Percentiles rank a stretch among this genome's conserved stretches.
Evolutionary conservation across 768 basidiomycete genomes (phyloP).

Genomic region (Hortiboletus flavorubellus): DNA sequence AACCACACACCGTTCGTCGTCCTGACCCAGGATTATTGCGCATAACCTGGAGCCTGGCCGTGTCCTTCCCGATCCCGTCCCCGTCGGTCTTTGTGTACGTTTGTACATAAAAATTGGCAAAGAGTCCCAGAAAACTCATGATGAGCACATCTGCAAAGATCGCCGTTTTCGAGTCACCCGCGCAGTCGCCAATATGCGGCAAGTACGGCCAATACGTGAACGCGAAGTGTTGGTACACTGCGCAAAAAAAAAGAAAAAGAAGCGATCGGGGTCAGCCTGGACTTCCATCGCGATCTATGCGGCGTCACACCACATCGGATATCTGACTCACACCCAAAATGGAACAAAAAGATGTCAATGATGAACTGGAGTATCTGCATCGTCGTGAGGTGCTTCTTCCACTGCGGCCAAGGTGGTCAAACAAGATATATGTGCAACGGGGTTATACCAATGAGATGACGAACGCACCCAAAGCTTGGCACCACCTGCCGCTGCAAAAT

Average conservation of each 20-base stretch:
- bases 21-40: background rate
- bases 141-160: slow-evolving; percentile 16
- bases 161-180: slow-evolving; percentile 19
- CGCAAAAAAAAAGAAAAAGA: background rate
- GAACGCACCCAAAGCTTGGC: slow-evolving; percentile 22
- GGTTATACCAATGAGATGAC: background rate
- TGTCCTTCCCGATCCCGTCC: background rate
- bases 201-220: slow-evolving; percentile 25
- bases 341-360: slow-evolving; percentile 18
- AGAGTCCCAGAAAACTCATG: slow-evolving; percentile 21
- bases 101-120: slow-evolving; percentile 24
- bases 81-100: slow-evolving; percentile 15
- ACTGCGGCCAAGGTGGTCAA: slow-evolving; percentile 8
- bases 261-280: background rate
- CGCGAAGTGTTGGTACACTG: slow-evolving; percentile 27
- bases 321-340: slow-evolving; percentile 23
- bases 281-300: background rate
- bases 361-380: slow-evolving; percentile 29
- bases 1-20: slow-evolving; percentile 1
- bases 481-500: slow-evolving; percentile 87
- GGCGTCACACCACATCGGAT: background rate
- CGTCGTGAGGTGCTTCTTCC: slow-evolving; percentile 27
- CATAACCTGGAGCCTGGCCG: background rate
- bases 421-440: background rate
- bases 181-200: slow-evolving; percentile 27